phyloP scores from a whole-genome alignment of 140 eudicot species.

The Ambrosia hybrid region DNA sequence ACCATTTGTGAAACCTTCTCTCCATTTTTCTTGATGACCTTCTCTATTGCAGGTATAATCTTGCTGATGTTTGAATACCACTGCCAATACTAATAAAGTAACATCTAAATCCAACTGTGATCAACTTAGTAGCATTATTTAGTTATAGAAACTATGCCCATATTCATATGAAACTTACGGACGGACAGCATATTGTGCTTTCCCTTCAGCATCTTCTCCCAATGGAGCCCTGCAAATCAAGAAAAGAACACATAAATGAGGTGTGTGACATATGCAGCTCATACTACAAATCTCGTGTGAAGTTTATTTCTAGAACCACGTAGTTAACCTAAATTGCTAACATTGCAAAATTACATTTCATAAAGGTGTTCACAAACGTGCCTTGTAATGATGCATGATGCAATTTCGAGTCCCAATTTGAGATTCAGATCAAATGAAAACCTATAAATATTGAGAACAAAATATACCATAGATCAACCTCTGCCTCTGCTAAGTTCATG shows the following conservation, averaged over 20 bases:
- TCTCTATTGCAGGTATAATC: too few relatives aligned
- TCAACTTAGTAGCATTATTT: constrained; percentile 31
- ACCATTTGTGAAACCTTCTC: too few relatives aligned
- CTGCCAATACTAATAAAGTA: too few relatives aligned
- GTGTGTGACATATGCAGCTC: too few relatives aligned
- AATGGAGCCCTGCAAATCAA: constrained; percentile 65
- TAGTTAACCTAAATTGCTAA: constrained; percentile 13
- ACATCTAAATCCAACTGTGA: constrained; percentile 96
- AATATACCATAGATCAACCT: too few relatives aligned
- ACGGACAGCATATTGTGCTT: constrained; percentile 81
- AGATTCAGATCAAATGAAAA: constrained; percentile 85
- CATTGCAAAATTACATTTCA: not conserved
- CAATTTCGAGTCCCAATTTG: constrained; percentile 86
- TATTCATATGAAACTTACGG: constrained; percentile 62
- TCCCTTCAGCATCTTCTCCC: constrained; percentile 85
- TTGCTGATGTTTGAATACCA: too few relatives aligned
- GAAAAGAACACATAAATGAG: constrained; percentile 1
- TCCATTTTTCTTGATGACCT: too few relatives aligned
- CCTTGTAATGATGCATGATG: constrained; percentile 95
- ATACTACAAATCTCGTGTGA: too few relatives aligned
- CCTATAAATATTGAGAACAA: constrained; percentile 43
- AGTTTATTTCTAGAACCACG: constrained; percentile 13
- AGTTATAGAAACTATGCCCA: not conserved
- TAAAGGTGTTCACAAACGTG: constrained; percentile 28
- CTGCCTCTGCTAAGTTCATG: too few relatives aligned